Conservation (phyloP, 768 basidiomycete species). For the Psilocybe azurescens region DNA sequence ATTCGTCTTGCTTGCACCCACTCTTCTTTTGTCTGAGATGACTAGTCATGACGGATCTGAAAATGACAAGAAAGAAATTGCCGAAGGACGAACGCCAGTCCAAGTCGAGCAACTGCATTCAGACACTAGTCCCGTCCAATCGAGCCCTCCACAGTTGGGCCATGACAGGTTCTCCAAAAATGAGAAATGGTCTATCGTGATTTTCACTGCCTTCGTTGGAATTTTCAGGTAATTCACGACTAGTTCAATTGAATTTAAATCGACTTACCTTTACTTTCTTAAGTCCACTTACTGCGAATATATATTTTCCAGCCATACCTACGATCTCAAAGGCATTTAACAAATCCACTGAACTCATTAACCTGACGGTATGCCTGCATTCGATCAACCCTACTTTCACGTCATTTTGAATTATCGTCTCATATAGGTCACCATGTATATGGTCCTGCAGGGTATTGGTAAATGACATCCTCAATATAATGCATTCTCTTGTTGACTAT, state of each 20-base stretch:
- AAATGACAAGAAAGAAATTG: too few relatives aligned
- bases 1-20: too few relatives aligned
- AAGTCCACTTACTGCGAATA: slow-evolving; percentile 75
- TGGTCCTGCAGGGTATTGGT: slow-evolving; percentile 72
- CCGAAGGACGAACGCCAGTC: too few relatives aligned
- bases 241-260: too few relatives aligned
- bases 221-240: slow-evolving; percentile 21
- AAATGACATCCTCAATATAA: slow-evolving; percentile 18
- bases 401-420: neutral
- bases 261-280: too few relatives aligned
- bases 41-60: too few relatives aligned
- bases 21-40: neutral
- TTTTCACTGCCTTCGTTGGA: slow-evolving; percentile 57
- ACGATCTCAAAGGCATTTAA: slow-evolving; percentile 64
- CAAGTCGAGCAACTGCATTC: too few relatives aligned
- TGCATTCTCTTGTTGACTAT: neutral
- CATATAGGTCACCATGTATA: slow-evolving; percentile 66
- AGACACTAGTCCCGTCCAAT: too few relatives aligned
- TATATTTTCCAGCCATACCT: slow-evolving; percentile 84
- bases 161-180: slow-evolving; percentile 45
- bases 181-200: slow-evolving; percentile 76
- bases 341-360: slow-evolving; percentile 73
- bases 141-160: neutral
- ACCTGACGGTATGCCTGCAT: slow-evolving; percentile 60
- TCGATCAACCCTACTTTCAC: neutral